Conservation (phyloP, 345 rosid species). For the Populus nigra region DNA sequence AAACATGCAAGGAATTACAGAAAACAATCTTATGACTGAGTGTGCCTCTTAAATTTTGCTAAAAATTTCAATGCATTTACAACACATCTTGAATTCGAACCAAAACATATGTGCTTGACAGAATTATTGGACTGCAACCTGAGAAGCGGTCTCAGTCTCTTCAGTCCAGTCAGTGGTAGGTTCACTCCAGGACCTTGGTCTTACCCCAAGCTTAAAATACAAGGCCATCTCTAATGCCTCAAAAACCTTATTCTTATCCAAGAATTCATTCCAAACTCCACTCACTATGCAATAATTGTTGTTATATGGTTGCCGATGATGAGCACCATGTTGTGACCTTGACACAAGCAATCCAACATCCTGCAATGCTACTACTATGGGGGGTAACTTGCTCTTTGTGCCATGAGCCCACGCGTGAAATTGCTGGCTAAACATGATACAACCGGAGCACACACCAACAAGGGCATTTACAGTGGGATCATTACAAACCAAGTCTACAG, state of each 20-base stretch:
- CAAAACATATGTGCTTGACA: neutral
- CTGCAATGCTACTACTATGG: slow-evolving; percentile 59
- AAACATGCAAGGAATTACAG: neutral
- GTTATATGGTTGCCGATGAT: slow-evolving; percentile 78
- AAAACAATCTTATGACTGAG: neutral
- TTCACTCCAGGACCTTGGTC: slow-evolving; percentile 84
- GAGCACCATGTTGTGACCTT: slow-evolving; percentile 57
- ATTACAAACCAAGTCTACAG: slow-evolving; percentile 47
- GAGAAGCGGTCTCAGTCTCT: slow-evolving; percentile 34
- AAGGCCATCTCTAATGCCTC: slow-evolving; percentile 75
- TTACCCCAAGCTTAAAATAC: slow-evolving; percentile 51
- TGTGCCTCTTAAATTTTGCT: neutral
- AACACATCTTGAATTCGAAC: neutral
- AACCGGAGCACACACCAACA: slow-evolving; percentile 54
- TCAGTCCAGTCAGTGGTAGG: slow-evolving; percentile 67
- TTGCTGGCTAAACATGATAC: slow-evolving; percentile 90
- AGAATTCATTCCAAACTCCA: slow-evolving; percentile 68
- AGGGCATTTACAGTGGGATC: slow-evolving; percentile 55
- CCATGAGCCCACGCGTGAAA: slow-evolving; percentile 97
- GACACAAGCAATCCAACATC: slow-evolving; percentile 72
- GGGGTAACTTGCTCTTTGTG: slow-evolving; percentile 80
- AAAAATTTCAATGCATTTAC: neutral
- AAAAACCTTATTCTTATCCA: slow-evolving; percentile 62
- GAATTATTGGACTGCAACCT: slow-evolving; percentile 18
- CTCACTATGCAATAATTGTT: slow-evolving; percentile 87